Conservation (phyloP, 75 land plant genomes). For the Pinus taeda region DNA sequence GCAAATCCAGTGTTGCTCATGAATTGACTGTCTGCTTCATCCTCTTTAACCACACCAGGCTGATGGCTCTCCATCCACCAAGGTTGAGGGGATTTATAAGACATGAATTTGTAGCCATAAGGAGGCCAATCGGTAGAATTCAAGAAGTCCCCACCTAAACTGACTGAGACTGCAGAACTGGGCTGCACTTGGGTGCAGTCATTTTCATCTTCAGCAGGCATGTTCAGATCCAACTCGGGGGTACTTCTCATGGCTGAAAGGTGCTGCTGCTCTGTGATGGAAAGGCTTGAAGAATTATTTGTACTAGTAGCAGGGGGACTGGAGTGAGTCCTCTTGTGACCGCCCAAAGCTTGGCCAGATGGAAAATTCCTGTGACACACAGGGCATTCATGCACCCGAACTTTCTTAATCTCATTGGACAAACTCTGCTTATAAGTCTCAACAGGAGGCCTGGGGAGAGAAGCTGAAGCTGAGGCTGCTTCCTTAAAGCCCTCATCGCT, state of each 20-base stretch:
- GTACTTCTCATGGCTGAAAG: neutral
- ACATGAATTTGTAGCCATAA: neutral
- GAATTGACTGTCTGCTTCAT: neutral
- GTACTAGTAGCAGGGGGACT: neutral
- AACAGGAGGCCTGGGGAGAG: neutral
- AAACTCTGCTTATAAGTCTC: too few species aligned
- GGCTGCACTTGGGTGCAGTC: neutral
- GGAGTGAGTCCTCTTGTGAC: conserved; percentile 58
- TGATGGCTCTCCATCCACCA: neutral
- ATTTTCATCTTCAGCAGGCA: conserved; percentile 47
- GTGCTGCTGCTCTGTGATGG: conserved; percentile 3
- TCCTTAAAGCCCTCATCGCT: too few species aligned
- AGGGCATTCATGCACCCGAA: conserved; percentile 42
- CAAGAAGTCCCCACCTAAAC: neutral
- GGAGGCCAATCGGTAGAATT: too few species aligned
- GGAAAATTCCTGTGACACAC: conserved; percentile 48
- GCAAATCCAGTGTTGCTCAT: too few species aligned
- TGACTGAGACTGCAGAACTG: neutral
- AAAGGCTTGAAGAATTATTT: neutral
- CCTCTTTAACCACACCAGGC: neutral
- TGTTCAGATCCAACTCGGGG: conserved; percentile 48
- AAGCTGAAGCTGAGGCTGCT: too few species aligned
- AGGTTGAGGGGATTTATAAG: neutral
- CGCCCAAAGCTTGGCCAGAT: conserved; percentile 72
- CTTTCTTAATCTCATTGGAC: neutral